Base-by-base conservation (phyloP, 495 filamentous ascomycete species). In the Filosporella fistucella region DNA sequence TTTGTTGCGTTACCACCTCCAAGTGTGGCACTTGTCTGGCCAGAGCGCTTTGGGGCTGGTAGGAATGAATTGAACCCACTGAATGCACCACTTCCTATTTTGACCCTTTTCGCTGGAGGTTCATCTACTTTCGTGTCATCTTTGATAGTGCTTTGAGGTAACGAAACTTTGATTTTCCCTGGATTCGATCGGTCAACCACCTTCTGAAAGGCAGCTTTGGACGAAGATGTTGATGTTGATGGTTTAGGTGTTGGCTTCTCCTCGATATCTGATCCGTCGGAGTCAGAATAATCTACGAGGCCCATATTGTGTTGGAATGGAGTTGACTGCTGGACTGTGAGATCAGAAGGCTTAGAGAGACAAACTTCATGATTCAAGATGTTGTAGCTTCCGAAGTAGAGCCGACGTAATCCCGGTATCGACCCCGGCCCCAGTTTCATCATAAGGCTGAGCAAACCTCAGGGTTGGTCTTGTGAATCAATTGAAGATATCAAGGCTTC, bases 271-370 rank as follows among this genome's bases (percentile, higher is more conserved):
- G 86, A 86, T 28, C 68, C 80, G 53, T 95, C 90, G 0, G 88
- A 94, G 56, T 93, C 89, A 25, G 89, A 89, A 58, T 94, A 93
- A 47, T 84, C 78, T 43, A 93, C 86, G 23, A 93, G 69, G 22
- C 69, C 80, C 88, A 93, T 94, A 6, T 16, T 69, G 33, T 22
- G 13, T 40, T 18, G 28, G 9, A 24, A 42, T 43, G 14, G 9
- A 40, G 22, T 51, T 51, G 24, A 39, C 23, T 24, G 40, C 33
- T 51, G 5, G 48, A n/a, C n/a, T n/a, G n/a, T n/a, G n/a, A n/a
- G n/a, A n/a, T 14, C 24, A 17, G 30, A 48, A 17, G 26, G 25
- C 20, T 17, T 3, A 48, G 22, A 13, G 23, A 16, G 3, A 41
- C 38, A 13, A 3, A n/a, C n/a, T n/a, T n/a, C n/a, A n/a, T n/a